These are phyloP conservation scores for Kodamaea kaohsiungensis DNA, from an alignment of 805 yeast genomes.

Conservation along the genomic window DNA sequence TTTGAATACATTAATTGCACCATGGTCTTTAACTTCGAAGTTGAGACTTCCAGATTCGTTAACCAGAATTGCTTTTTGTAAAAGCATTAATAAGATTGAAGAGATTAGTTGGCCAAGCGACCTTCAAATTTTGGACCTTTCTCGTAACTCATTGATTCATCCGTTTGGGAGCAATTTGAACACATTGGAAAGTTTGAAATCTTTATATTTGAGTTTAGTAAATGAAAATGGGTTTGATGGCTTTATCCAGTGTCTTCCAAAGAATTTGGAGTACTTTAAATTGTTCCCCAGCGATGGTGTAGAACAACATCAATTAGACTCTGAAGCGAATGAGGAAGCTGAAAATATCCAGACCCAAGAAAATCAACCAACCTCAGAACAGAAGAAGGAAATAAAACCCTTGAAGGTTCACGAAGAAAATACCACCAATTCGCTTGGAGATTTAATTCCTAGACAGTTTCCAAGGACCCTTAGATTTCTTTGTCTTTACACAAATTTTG, in stretches of 20 bases:
- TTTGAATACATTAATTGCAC: background rate
- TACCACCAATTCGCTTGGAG: background rate
- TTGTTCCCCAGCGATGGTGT: background rate
- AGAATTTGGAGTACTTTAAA: background rate
- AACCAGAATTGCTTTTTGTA: too few relatives aligned
- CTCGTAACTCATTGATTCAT: background rate
- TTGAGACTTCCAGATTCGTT: background rate
- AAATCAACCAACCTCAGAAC: too few relatives aligned
- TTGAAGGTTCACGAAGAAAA: too few relatives aligned
- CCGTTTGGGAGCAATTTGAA: background rate
- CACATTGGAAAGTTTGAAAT: background rate
- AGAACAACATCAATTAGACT: too few relatives aligned
- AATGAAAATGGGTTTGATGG: background rate
- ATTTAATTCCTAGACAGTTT: background rate
- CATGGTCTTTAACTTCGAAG: background rate
- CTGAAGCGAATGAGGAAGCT: too few relatives aligned
- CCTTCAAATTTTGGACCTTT: background rate
- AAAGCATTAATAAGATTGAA: background rate
- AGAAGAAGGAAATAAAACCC: too few relatives aligned
- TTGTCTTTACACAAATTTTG: too few relatives aligned
- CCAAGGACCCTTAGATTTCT: background rate
- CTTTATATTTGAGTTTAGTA: too few relatives aligned
- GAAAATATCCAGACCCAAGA: too few relatives aligned
- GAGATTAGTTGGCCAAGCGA: background rate
- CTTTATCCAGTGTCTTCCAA: background rate